Evolutionary conservation across 1,284 basidiomycete species (phyloP), one percentile per base, ranked within the genome.

Genomic region (Moniliophthora roreri): DNA sequence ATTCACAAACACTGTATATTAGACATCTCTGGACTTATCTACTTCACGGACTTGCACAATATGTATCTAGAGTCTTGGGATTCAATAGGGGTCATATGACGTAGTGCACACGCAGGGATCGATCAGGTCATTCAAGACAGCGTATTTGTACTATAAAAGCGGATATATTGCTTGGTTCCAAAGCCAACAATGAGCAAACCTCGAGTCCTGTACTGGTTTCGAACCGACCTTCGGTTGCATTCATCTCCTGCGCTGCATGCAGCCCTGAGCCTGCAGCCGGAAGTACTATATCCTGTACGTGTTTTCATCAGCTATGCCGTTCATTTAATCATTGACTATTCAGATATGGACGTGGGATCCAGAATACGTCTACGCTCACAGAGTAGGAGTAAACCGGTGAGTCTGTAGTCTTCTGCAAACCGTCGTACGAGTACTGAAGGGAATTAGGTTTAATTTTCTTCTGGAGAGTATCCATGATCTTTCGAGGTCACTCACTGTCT

Each of bases 191-290:
- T 68, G 56, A n/a, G 24, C 3, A n/a, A 28, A 7, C 11, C 44
- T 15, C 23, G 71, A 36, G 71, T 76, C 3, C 55, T 79, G 9
- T 74, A 74, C 59, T 77, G 74, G 76, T 78, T 76, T 64, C 63
- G 76, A 34, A 75, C 77, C 21, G 78, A 81, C 62, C 63, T 79
- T 34, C 70, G 79, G 38, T 60, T 77, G 18, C 73, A 76, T 60
- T 78, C 79, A 51, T 77, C 75, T 5, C 77, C 77, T 4, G 75
- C 76, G 0, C 66, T 79, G 9, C 60, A 63, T 26, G 68, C 67
- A 23, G 76, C 75, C 1, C 62, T 78, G 10, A 63, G 63, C 15
- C 63, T 78, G 21, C 63, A 68, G 9, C 69, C 74, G 21, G 63
- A 71, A 24, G 62, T 66, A 0, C 68, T 77, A 55, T 76, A 72